Percentiles rank a stretch among this genome's conserved stretches.
phyloP scores from a whole-genome alignment of 176 grass and related monocot genomes.

The Musa acuminata region DNA sequence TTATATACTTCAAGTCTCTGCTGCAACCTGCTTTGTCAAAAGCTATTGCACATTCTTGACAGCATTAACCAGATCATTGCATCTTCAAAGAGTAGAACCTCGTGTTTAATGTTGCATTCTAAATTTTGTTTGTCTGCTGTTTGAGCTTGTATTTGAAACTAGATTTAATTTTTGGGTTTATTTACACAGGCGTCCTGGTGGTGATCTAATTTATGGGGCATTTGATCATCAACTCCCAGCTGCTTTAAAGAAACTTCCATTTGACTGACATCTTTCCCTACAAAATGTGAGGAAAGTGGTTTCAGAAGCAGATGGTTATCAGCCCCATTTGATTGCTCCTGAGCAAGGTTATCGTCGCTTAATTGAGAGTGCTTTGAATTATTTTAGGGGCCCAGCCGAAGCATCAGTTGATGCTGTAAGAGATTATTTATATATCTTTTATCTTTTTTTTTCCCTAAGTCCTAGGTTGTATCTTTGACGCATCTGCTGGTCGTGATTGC shows the following conservation, averaged over 20 bases:
- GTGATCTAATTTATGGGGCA: constrained; percentile 90
- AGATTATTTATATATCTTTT: constrained; percentile 15
- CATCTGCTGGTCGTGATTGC: constrained; percentile 12
- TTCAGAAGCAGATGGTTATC: constrained; percentile 94
- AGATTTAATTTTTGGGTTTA: background rate
- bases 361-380: constrained; percentile 84
- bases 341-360: constrained; percentile 91
- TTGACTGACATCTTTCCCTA: constrained; percentile 65
- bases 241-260: constrained; percentile 86
- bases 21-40: no score
- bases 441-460: background rate
- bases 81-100: no score
- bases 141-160: background rate
- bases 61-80: no score
- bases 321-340: constrained; percentile 94
- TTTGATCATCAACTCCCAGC: constrained; percentile 85
- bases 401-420: constrained; percentile 95
- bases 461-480: constrained; percentile 4
- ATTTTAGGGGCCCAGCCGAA: constrained; percentile 92
- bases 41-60: no score
- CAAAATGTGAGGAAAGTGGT: constrained; percentile 86
- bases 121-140: background rate
- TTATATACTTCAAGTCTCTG: no score
- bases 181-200: constrained; percentile 57
- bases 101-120: background rate